Base-by-base conservation (phyloP, 2,329 filamentous ascomycete genomes). In the Graphilbum sp. region DNA sequence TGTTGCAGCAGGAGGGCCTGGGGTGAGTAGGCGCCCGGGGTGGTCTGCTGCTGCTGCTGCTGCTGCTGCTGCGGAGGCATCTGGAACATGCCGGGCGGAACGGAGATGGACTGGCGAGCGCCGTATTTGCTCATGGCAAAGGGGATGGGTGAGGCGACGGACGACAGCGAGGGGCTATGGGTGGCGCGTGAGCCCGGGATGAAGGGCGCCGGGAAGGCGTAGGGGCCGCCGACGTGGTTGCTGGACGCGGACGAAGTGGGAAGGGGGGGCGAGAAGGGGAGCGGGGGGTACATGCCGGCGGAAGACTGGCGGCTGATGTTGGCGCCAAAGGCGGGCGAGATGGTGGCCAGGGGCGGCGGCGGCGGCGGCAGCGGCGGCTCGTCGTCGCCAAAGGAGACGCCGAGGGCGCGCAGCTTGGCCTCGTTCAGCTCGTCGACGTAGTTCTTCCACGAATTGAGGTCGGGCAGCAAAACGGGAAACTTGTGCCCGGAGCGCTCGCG, bases 371-470 rank as follows among this genome's bases (percentile, higher is more conserved):
- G 60, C 21, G 62, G 60, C 11, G 75, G 72, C 37, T 90, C 83
- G 6, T 85, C 79, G 35, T 79, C 75, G 27, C 76, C 82, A 43
- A 83, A 68, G 16, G 75, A 86, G 12, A 96, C 90, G 46, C 90
- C 90, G 39, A 98, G 67, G 36, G 88, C 87, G 43, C 86, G 77
- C 37, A 98, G 66, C 60, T 95, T 98, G 43, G 88, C 85, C 60
- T 98, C 90, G 47, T 83, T 76, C 27, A 96, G 63, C 47, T 80
- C 78, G 39, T 80, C 72, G 41, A 87, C 80, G 55, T 96, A 94
- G 20, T 75, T 66, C 50, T 84, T 79, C 71, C 71, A 75, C 1
- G 69, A 64, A 53, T 77, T 75, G 44, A 79, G 59, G 50, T 84
- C 79, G 2, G 83, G 80, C 42, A 90, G 65, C 19, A 67, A 67